Base-by-base conservation (phyloP, 768 basidiomycete genomes). In the Lactarius akahatsu region DNA sequence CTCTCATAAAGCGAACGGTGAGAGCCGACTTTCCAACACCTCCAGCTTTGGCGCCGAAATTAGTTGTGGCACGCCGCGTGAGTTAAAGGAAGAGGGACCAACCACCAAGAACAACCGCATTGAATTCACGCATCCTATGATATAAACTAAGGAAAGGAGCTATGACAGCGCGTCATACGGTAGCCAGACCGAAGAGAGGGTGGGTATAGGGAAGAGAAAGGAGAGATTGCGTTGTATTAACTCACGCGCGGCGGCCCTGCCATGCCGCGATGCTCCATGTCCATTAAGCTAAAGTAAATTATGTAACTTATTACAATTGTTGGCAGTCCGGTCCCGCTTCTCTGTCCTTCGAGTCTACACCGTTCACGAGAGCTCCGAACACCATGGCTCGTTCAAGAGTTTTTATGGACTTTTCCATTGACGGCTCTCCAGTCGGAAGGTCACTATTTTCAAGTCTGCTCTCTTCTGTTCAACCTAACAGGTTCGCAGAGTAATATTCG, bases 1-100 rank as follows among this genome's bases (percentile, higher is more conserved):
- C 85, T 70, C 83, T 82, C 57, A 91, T 85, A 74, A 89, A 92
- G 65, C 90, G 85, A 71, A 91, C 87, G 73, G 91, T 92, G 40
- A 94, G 80, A 15, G 92, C 91, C 30, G 91, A 93, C 77, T 94
- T 94, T 57, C 92, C 92, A 61, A 94, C 92, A 28, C 92, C 92
- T 72, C 92, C 92, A 73, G 91, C 91, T 92, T 57, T 71, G 16
- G 50, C 40, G 41, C 18, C 20, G 13, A 54, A 68, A 57, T 57
- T 28, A 52, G 57, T 54, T 23, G 6, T 10, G 13, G 57, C 4
- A 15, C 50, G 50, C 20, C 28, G 28, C 28, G 23, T 13, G 40
- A 20, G 55, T 26, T 65, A 9, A 41, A 67, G 58, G 58, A 59
- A 59, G 63, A 63, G 36, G 56, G 30, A 75, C 83, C 69, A 71